A percentile compares a stretch with the other conserved stretches of the same genome.
Evolutionary conservation across 2,329 filamentous ascomycete genomes (phyloP).

Genomic region (Calonectria fujianensis): DNA sequence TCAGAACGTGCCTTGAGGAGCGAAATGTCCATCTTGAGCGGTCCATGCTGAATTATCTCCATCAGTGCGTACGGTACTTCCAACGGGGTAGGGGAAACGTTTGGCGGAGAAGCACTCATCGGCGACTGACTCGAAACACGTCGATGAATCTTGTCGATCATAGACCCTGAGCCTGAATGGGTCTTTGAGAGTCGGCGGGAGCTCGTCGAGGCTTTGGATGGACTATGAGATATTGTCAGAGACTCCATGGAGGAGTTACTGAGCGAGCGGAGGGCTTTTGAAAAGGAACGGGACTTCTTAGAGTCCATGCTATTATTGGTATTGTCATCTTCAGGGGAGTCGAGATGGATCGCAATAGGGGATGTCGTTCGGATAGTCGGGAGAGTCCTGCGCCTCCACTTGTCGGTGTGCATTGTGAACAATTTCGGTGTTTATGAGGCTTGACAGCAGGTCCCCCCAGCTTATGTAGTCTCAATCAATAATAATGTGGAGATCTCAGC

Average conservation of each 20-base stretch:
- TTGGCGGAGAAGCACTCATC: slow-evolving; percentile 56
- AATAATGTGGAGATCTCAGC: slow-evolving; percentile 27
- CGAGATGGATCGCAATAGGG: slow-evolving; percentile 48
- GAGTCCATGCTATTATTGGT: slow-evolving; percentile 52
- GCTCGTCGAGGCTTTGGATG: slow-evolving; percentile 58
- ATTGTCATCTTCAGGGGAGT: slow-evolving; percentile 44
- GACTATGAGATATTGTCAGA: slow-evolving; percentile 53
- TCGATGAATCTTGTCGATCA: slow-evolving; percentile 65
- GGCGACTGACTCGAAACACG: slow-evolving; percentile 63
- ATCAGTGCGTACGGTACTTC: slow-evolving; percentile 61
- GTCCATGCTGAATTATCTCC: slow-evolving; percentile 66
- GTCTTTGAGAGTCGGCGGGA: slow-evolving; percentile 62
- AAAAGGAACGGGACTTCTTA: slow-evolving; percentile 61
- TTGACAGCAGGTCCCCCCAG: slow-evolving; percentile 12
- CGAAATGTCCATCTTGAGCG: slow-evolving; percentile 70
- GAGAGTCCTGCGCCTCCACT: slow-evolving; percentile 61
- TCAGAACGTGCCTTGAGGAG: slow-evolving; percentile 69
- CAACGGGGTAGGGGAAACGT: slow-evolving; percentile 54
- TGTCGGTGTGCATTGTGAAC: slow-evolving; percentile 58
- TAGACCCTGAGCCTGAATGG: slow-evolving; percentile 62
- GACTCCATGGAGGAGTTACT: slow-evolving; percentile 65
- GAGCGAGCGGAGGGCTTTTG: slow-evolving; percentile 62
- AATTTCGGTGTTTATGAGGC: slow-evolving; percentile 16
- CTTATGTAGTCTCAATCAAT: slow-evolving; percentile 11
- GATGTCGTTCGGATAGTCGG: slow-evolving; percentile 54